A percentile compares a stretch with the other conserved stretches of the same genome.
phyloP scores from a whole-genome alignment of 2,329 filamentous ascomycete species.

The Aspergillus sp. region DNA sequence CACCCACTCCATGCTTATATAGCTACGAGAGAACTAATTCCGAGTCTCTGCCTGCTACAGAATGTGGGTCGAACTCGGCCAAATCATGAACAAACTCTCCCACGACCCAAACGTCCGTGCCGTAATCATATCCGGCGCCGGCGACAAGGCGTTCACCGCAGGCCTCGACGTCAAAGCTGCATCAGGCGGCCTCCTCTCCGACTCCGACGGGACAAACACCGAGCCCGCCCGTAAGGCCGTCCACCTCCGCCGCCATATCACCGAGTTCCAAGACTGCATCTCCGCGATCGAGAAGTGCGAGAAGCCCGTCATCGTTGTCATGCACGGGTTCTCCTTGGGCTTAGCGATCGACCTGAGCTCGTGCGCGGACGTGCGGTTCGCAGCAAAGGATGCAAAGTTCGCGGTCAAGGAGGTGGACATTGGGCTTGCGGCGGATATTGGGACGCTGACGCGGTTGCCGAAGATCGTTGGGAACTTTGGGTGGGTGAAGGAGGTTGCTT shows the following conservation, averaged over 20 bases:
- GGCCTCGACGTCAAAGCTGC: constrained; percentile 83
- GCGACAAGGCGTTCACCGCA: constrained; percentile 81
- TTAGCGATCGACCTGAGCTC: constrained; percentile 69
- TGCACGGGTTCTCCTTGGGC: constrained; percentile 79
- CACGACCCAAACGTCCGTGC: constrained; percentile 72
- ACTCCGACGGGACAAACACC: not conserved
- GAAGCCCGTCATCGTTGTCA: constrained; percentile 83
- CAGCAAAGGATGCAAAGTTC: constrained; percentile 41
- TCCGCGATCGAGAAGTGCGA: constrained; percentile 80
- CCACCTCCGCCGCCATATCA: constrained; percentile 68
- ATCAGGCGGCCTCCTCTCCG: constrained; percentile 46
- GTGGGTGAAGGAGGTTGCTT: constrained; percentile 55
- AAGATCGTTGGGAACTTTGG: constrained; percentile 52
- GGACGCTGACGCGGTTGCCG: constrained; percentile 51
- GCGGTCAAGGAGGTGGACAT: constrained; percentile 57
- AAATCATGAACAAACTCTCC: constrained; percentile 74
- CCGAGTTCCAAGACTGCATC: constrained; percentile 80
- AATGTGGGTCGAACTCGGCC: constrained; percentile 83
- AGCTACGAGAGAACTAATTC: not conserved
- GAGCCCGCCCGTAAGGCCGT: constrained; percentile 71
- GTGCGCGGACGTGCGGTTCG: constrained; percentile 50
- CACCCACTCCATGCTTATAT: not conserved
- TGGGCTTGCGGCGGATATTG: constrained; percentile 54
- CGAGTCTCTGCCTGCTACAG: constrained; percentile 35
- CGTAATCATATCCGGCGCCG: constrained; percentile 79